phyloP scores from a whole-genome alignment of 2,329 filamentous ascomycete genomes.

The Teratosphaeria viscida region DNA sequence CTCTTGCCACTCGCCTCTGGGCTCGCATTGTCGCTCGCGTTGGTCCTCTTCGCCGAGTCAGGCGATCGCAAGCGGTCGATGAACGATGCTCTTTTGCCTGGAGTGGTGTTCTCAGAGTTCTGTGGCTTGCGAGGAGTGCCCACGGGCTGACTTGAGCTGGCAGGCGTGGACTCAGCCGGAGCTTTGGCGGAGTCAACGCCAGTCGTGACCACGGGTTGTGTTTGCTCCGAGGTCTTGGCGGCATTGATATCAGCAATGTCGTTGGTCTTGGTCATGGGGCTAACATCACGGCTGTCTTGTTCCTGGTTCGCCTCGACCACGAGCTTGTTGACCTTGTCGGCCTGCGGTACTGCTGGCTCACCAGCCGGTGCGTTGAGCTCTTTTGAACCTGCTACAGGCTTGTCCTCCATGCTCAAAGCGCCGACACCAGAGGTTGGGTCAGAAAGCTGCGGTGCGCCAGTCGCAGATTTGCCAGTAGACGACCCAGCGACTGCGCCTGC shows the following conservation, averaged over 20 bases:
- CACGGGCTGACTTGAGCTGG: conserved; percentile 12
- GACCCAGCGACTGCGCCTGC: conserved; percentile 5
- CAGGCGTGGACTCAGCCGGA: conserved; percentile 5
- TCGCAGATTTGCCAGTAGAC: conserved; percentile 3
- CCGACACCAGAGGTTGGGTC: conserved; percentile 17
- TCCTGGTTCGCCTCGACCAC: conserved; percentile 6
- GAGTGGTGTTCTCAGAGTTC: conserved; percentile 12
- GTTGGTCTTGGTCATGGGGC: conserved; percentile 27
- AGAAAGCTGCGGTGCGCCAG: conserved; percentile 21
- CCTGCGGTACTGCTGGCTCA: conserved; percentile 10
- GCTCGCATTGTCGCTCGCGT: conserved; percentile 8
- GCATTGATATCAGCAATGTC: not conserved
- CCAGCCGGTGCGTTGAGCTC: conserved; percentile 29
- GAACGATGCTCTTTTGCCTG: conserved; percentile 19
- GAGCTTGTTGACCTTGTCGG: conserved; percentile 8
- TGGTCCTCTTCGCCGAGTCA: conserved; percentile 27
- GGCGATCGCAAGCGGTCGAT: conserved; percentile 26
- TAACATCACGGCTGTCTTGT: conserved; percentile 31
- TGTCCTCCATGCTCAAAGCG: conserved; percentile 18
- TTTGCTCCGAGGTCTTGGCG: conserved; percentile 19
- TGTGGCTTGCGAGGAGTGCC: conserved; percentile 16
- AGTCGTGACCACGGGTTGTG: conserved; percentile 31
- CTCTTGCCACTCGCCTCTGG: conserved; percentile 27
- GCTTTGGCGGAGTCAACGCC: conserved; percentile 28
- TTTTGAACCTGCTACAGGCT: conserved; percentile 8